Base-by-base conservation (phyloP, 768 basidiomycete species). In the Trichaptum fuscoviolaceum region DNA sequence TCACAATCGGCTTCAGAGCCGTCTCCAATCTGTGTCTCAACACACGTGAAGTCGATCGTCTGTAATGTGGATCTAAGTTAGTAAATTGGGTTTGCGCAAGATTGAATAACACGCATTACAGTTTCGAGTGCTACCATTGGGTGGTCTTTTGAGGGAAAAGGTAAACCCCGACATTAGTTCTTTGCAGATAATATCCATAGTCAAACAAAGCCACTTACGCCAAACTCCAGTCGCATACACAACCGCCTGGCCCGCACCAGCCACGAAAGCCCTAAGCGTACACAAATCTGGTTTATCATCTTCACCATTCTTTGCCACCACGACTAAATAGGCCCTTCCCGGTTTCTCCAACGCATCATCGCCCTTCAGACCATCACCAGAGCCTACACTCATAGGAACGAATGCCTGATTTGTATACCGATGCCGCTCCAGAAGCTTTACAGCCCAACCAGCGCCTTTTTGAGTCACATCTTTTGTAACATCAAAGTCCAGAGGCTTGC, bases 11-110 rank as follows among this genome's bases (percentile, higher is more conserved):
- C 80, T 66, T 73, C 73, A 63, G 86, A 84, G 0, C 91, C 91
- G 66, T 92, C 84, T 7, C 94, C 95, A 64, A 96, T 88, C 76
- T 99, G 96, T 25, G 95, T 93, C 77, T 98, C 96, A 9, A 99
- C 86, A 72, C 96, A 99, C 9, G 92, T 83, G 69, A 95, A 84
- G 71, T 94, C 92, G 77, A 94, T 83, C 12, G 80, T 75, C 90
- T 93, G 73, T 42, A 66, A 23, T 67, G 67, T 66, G 7, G 30
- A 26, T 67, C 36, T 24, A 35, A 76, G 71, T 68, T 25, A 60
- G 25, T 26, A 26, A 24, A 17, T 20, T 20, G 42, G 63, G 64
- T 30, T 57, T 59, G 65, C 63, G n/a, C 64, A n/a, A n/a, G 64
- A 61, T 36, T 66, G 34, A 35, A 26, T 64, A 57, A 64, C 34